phyloP scores from a whole-genome alignment of 257 asterid genomes.

The Catharanthus roseus region DNA sequence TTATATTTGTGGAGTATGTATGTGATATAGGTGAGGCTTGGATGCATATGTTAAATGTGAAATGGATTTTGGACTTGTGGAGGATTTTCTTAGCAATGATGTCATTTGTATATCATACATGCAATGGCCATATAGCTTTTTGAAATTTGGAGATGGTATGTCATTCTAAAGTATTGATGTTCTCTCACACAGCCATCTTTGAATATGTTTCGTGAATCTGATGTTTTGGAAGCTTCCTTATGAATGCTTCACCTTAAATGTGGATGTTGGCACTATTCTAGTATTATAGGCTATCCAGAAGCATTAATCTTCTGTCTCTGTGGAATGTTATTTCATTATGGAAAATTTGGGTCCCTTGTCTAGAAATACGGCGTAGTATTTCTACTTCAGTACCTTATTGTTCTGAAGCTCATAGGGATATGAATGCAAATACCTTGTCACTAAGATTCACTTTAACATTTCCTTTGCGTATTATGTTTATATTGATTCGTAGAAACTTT shows the following conservation, averaged over 20 bases:
- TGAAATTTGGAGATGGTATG: not conserved
- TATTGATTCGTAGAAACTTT: not conserved
- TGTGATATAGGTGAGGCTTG: not conserved
- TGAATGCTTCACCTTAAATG: not conserved
- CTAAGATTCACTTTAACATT: not conserved
- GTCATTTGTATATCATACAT: not conserved
- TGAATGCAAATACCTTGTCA: not conserved
- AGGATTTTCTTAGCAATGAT: not conserved
- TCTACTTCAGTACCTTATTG: not conserved
- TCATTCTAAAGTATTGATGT: not conserved
- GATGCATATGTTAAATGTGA: not conserved
- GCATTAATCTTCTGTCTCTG: not conserved
- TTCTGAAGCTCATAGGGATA: not conserved
- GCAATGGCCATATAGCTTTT: not conserved
- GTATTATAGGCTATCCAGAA: not conserved
- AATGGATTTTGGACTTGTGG: not conserved
- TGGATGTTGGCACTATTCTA: constrained; percentile 6
- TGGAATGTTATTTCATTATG: not conserved
- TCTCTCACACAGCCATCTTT: not conserved
- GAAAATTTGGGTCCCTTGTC: not conserved
- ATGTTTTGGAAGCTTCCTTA: not conserved
- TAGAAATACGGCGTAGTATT: not conserved
- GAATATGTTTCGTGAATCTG: no score
- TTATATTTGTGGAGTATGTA: not conserved
- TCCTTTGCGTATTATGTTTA: not conserved